These are phyloP conservation scores for Dalbergia oliveri DNA, from an alignment of 306 rosid species.

Conservation along the genomic window DNA sequence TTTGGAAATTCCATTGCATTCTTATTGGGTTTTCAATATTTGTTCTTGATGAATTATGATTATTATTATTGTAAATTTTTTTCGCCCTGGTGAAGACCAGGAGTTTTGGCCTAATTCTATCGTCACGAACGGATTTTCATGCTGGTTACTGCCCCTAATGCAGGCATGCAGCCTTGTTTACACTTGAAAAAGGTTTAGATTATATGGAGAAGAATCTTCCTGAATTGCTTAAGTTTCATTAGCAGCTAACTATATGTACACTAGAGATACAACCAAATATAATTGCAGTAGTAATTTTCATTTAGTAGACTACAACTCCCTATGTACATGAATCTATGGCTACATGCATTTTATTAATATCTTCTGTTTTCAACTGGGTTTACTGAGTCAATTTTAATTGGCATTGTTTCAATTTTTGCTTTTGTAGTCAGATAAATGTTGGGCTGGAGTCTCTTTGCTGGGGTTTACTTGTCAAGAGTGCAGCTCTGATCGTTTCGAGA, in stretches of 20 bases:
- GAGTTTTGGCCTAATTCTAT: background rate
- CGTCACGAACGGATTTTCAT: background rate
- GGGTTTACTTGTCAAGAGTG: slow-evolving; percentile 88
- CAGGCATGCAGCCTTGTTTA: background rate
- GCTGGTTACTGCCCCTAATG: background rate
- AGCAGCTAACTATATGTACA: too few species aligned
- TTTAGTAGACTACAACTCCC: too few species aligned
- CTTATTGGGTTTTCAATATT: background rate
- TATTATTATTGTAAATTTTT: background rate
- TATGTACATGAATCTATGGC: too few species aligned
- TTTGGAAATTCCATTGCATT: background rate
- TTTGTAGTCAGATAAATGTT: slow-evolving; percentile 90
- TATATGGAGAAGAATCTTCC: too few species aligned
- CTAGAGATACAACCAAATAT: too few species aligned
- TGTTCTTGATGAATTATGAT: background rate
- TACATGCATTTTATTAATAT: too few species aligned
- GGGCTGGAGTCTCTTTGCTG: slow-evolving; percentile 84
- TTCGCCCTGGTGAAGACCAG: background rate
- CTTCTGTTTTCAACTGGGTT: background rate
- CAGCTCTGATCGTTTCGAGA: slow-evolving; percentile 71
- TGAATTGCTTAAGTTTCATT: too few species aligned
- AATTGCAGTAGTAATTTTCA: too few species aligned
- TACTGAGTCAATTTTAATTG: slow-evolving; percentile 31
- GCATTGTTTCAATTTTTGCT: slow-evolving; percentile 33
- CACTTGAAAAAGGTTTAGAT: background rate